Evolutionary conservation across 805 yeast species (phyloP).

Genomic region (Metschnikowia orientalis): DNA sequence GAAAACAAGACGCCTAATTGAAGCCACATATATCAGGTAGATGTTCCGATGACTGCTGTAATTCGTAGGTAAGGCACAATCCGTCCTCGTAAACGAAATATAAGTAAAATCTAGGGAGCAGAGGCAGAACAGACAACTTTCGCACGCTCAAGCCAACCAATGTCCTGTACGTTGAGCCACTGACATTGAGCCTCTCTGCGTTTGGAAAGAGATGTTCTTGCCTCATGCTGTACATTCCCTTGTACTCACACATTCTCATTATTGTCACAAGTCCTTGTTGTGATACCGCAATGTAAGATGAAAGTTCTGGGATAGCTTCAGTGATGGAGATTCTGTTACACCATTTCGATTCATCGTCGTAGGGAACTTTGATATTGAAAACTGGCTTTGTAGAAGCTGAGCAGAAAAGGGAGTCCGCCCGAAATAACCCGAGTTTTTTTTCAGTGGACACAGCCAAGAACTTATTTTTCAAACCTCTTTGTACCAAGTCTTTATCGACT

Average conservation of each 20-base stretch:
- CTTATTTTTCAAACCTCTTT: not conserved
- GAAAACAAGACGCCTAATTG: too few relatives aligned
- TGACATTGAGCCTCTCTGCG: conserved; percentile 25
- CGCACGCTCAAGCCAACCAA: conserved; percentile 31
- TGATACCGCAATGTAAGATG: conserved; percentile 30
- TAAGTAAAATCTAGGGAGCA: conserved; percentile 25
- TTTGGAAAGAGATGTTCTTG: conserved; percentile 42
- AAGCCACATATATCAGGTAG: too few relatives aligned
- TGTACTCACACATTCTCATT: conserved; percentile 32
- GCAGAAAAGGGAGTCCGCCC: conserved; percentile 14
- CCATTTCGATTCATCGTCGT: conserved; percentile 26
- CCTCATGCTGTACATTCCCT: conserved; percentile 39
- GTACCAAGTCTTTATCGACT: not conserved
- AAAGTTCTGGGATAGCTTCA: conserved; percentile 32
- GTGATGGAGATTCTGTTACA: conserved; percentile 36
- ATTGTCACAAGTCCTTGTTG: conserved; percentile 38
- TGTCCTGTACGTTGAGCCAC: conserved; percentile 27
- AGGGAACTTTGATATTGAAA: conserved; percentile 7
- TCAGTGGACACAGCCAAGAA: conserved; percentile 15
- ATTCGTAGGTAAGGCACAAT: conserved; percentile 15
- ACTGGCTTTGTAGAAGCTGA: conserved; percentile 11
- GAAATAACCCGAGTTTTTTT: conserved; percentile 9
- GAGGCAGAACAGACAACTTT: conserved; percentile 19
- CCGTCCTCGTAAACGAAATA: conserved; percentile 37
- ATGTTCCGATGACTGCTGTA: too few relatives aligned